Percentiles rank a stretch among this genome's conserved stretches.
phyloP scores from a whole-genome alignment of 176 grass and related monocot genomes.

The Bothriochloa decipiens region DNA sequence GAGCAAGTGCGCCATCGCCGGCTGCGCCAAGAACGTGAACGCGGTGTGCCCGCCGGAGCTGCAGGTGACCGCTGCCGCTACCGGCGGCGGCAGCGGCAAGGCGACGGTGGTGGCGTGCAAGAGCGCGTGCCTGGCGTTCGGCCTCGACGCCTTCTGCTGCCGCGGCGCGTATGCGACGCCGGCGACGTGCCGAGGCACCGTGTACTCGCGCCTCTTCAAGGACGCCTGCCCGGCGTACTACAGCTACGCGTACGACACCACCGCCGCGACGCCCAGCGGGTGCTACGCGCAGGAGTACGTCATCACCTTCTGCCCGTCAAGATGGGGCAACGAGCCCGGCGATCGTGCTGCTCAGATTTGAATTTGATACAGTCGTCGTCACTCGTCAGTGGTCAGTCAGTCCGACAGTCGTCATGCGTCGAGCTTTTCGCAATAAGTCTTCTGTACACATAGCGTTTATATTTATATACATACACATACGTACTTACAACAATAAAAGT shows the following conservation, averaged over 20 bases:
- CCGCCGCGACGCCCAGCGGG: constrained; percentile 46
- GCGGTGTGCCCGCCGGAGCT: constrained; percentile 70
- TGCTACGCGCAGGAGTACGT: constrained; percentile 70
- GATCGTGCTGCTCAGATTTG: constrained; percentile 23
- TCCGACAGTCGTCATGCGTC: not conserved
- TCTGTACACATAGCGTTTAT: not conserved
- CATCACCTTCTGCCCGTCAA: constrained; percentile 72
- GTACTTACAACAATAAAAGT: too few species aligned
- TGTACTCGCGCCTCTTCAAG: constrained; percentile 82
- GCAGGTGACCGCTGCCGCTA: constrained; percentile 32
- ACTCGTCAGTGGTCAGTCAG: not conserved
- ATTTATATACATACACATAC: too few species aligned
- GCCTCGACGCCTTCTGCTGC: constrained; percentile 74
- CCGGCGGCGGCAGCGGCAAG: not conserved
- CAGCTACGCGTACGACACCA: constrained; percentile 77
- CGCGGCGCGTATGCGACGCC: constrained; percentile 72
- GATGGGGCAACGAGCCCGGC: constrained; percentile 33
- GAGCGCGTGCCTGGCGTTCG: constrained; percentile 90
- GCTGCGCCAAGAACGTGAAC: constrained; percentile 69
- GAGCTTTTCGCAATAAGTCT: not conserved
- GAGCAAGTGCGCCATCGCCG: constrained; percentile 54
- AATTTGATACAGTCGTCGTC: not conserved
- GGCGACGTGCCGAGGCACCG: constrained; percentile 58
- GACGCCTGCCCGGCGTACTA: constrained; percentile 76
- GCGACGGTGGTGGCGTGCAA: constrained; percentile 61